Base-by-base conservation (phyloP, 176 grass and related monocot species). In the Chloris gayana region DNA sequence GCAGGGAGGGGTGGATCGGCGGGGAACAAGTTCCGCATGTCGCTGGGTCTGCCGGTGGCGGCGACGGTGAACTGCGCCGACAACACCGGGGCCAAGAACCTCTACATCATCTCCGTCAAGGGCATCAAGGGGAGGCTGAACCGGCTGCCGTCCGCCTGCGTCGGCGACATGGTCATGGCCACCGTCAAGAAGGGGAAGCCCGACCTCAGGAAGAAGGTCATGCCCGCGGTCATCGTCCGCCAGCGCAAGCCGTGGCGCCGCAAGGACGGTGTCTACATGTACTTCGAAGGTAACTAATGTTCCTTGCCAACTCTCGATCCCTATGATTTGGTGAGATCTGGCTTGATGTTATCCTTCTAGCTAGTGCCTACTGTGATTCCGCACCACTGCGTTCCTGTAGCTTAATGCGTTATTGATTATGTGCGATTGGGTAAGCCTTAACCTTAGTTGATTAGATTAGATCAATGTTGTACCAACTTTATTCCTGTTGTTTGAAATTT, bases 131-230 rank as follows among this genome's bases (percentile, higher is more conserved):
- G 86, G 5, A 73, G 80, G 74, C 86, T 88, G 17, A 88, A 88
- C 80, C 47, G 86, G 0, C 74, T 88, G 29, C 80, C 86, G 34
- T 87, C 80, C 34, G 73, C 86, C 35, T 87, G 86, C 86, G 86
- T 87, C 74, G 74, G 80, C 59, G 80, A 88, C 86, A 88, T 88
- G 86, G 80, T 88, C 74, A 83, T 88, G 86, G 85, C 85, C 85
- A 87, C 80, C 67, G 85, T 87, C 46, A 87, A 87, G 67, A 87
- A 87, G 80, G 85, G 85, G 1, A 87, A 87, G 73, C 85, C 85
- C 35, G 80, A 87, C 35, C 85, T 87, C 73, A 70, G 85, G 38
- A 87, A 87, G 80, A 88, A 88, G 74, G 86, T 88, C 74, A 83
- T 88, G 86, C 86, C 86, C 37, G 80, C 86, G 29, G 86, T 87